Conservation (phyloP, 2,329 filamentous ascomycete genomes). For the Pyricularia sp. region DNA sequence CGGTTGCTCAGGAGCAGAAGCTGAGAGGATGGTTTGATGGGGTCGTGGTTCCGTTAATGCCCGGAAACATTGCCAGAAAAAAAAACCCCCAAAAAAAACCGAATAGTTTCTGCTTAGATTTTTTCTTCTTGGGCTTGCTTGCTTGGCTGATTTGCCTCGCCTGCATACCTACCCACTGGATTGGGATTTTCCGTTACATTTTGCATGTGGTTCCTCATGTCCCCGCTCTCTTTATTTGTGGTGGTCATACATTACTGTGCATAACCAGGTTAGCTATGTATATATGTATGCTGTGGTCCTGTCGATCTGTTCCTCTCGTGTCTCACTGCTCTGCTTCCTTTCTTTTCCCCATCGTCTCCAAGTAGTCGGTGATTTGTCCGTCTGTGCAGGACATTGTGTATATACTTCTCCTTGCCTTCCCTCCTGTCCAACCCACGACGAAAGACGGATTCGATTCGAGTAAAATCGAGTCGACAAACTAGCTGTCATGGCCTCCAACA, state of each 20-base stretch:
- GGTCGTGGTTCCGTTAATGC: neutral
- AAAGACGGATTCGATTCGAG: neutral
- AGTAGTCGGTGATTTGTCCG: neutral
- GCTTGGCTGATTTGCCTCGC: neutral
- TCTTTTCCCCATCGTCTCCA: neutral
- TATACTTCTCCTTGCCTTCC: no score
- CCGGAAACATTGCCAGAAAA: neutral
- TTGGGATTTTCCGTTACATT: neutral
- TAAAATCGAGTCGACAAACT: neutral
- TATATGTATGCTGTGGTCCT: neutral
- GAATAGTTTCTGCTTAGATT: no score
- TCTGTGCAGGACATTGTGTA: neutral
- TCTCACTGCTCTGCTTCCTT: neutral
- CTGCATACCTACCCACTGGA: neutral
- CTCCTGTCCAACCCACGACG: neutral
- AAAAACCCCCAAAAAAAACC: no score
- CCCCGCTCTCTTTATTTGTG: neutral
- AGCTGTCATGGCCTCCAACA: neutral
- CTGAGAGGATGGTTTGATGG: neutral
- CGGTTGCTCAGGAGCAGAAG: neutral
- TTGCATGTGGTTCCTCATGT: neutral
- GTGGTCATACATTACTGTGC: neutral
- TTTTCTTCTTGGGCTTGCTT: neutral
- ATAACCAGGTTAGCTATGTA: neutral
- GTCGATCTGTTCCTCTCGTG: neutral